Conservation (phyloP, 2,329 filamentous ascomycete species). For the Ceratocystis variospora region DNA sequence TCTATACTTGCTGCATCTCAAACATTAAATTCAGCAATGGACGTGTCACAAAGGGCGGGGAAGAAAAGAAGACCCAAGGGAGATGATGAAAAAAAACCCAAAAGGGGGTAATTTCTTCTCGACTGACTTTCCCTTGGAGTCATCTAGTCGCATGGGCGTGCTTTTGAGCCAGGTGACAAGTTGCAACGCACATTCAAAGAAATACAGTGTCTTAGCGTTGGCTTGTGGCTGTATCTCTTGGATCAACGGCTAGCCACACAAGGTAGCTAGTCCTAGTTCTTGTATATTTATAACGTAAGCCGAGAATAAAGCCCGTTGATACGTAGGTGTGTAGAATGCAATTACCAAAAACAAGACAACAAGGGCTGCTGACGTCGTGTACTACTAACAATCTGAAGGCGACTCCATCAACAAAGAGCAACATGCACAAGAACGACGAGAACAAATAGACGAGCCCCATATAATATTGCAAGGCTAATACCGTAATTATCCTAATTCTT, state of each 20-base stretch:
- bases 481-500: neutral
- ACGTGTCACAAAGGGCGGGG: no score
- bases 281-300: neutral
- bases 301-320: neutral
- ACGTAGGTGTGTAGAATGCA: neutral
- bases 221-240: neutral
- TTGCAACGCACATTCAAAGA: neutral
- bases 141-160: neutral
- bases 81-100: neutral
- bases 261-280: neutral
- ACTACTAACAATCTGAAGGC: neutral
- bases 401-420: neutral
- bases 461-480: neutral
- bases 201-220: neutral
- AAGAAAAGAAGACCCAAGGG: neutral
- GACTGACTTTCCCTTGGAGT: constrained; percentile 2
- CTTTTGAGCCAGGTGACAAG: neutral
- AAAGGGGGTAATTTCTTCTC: neutral
- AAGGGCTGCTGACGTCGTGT: neutral
- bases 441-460: neutral
- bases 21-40: no score
- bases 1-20: neutral
- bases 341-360: neutral
- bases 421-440: neutral
- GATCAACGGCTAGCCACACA: neutral